A percentile compares a stretch with the other conserved stretches of the same genome.
phyloP scores from a whole-genome alignment of 2,329 filamentous ascomycete genomes.

The Pyricularia pennisetigena region DNA sequence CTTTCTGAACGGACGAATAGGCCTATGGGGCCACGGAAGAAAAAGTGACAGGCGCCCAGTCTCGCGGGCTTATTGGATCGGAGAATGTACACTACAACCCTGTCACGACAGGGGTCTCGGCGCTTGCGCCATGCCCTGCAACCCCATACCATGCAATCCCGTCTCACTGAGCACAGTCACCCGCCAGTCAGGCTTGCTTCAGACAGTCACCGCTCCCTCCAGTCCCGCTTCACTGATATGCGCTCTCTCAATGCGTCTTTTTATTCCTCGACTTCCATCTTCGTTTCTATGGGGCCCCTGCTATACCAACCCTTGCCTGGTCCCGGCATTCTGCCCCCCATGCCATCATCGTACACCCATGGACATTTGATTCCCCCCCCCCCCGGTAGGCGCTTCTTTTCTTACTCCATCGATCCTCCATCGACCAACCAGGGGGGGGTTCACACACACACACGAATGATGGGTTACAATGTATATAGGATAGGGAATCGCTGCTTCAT shows the following conservation, averaged over 20 bases:
- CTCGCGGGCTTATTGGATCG: neutral
- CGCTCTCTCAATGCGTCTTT: neutral
- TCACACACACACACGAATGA: neutral
- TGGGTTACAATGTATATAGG: neutral
- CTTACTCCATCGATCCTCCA: neutral
- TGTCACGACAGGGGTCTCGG: neutral
- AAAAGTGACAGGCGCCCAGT: neutral
- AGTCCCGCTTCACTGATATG: neutral
- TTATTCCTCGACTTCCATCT: neutral
- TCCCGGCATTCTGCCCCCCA: neutral
- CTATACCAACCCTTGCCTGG: neutral
- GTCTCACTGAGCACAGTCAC: slow-evolving; percentile 1
- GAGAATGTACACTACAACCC: neutral
- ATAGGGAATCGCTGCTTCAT: neutral
- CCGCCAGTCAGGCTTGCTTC: neutral
- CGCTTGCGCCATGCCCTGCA: neutral
- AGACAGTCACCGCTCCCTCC: neutral
- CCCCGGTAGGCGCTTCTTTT: neutral
- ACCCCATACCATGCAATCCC: neutral
- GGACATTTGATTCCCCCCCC: neutral
- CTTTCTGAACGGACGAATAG: neutral
- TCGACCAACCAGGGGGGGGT: neutral
- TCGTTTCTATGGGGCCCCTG: neutral
- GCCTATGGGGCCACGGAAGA: neutral
- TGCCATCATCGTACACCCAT: neutral